Base-by-base conservation (phyloP, 2,329 filamentous ascomycete species). In the Berkeleyomyces basicola region DNA sequence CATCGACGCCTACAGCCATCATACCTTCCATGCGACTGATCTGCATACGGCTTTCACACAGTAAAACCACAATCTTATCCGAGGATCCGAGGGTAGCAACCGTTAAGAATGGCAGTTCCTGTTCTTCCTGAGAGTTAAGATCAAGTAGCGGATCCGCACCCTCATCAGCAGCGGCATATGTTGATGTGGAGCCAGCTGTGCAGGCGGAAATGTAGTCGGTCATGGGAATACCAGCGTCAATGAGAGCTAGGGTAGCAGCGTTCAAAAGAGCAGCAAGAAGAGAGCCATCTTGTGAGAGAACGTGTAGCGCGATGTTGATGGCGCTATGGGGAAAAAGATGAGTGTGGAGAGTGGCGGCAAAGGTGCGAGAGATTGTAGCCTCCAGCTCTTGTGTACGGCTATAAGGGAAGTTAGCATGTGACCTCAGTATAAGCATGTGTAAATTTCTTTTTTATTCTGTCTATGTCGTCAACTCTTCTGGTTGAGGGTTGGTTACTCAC, bases 141-240 rank as follows among this genome's bases (percentile, higher is more conserved):
- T 95, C 89, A 62, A 95, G 77, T 63, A 95, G 73, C 2, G 89
- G 89, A 69, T 95, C 89, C 9, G 87, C 86, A 2, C 71, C 72
- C 64, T 88, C 86, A 69, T 87, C 85, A 63, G 82, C 82, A 1
- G 78, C 77, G 0, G 81, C 77, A 67, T 86, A 82, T 0, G 83
- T 81, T 0, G 84, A 84, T 0, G 87, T 89, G 11, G 86, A 88
- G 3, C 91, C 93, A 0, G 90, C 88, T 0, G 91, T 96, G 74
- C 89, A 95, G 4, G 91, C 90, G 31, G 85, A 84, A 2, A 97
- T 82, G 71, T 96, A 95, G 71, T 95, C 90, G 2, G 85, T 84
- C 91, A 97, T 96, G 33, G 93, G 93, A 23, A 99, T 86, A 61
- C 93, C 93, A 0, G 93, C 93, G 71, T 99, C 93, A 66, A 97